phyloP scores from a whole-genome alignment of 345 rosid genomes.

The Lepidium didymum region DNA sequence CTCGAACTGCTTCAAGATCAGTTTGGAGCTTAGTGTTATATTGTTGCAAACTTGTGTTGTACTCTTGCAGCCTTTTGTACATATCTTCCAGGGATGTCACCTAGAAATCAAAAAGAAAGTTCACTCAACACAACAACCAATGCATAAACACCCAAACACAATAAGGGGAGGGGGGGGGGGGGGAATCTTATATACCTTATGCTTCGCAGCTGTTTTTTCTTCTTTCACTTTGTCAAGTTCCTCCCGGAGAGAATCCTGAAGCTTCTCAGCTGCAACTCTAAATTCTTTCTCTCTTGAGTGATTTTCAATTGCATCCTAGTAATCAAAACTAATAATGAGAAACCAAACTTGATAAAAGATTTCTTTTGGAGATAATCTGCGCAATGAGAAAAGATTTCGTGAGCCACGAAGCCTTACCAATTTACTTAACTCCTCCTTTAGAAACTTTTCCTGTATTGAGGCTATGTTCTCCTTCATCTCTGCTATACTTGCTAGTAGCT shows the following conservation, averaged over 20 bases:
- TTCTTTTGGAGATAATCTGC: neutral
- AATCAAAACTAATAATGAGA: neutral
- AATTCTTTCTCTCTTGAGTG: slow-evolving; percentile 58
- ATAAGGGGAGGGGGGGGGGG: neutral
- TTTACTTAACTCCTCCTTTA: slow-evolving; percentile 61
- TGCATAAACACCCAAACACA: neutral
- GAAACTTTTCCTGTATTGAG: slow-evolving; percentile 43
- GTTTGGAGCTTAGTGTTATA: slow-evolving; percentile 68
- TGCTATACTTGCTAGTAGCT: slow-evolving; percentile 29
- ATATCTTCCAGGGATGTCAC: slow-evolving; percentile 55
- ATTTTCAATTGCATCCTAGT: slow-evolving; percentile 60
- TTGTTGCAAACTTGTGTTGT: slow-evolving; percentile 74
- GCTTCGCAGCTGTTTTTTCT: slow-evolving; percentile 58
- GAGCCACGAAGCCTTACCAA: slow-evolving; percentile 35
- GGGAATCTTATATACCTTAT: slow-evolving; percentile 40
- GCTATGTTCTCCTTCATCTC: slow-evolving; percentile 44
- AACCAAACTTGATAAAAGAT: neutral
- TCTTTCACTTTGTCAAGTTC: slow-evolving; percentile 61
- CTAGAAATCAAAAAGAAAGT: slow-evolving; percentile 29
- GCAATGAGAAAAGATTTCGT: neutral
- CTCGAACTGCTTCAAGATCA: slow-evolving; percentile 52
- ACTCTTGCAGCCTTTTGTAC: slow-evolving; percentile 76
- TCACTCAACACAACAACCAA: neutral
- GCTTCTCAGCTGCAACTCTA: slow-evolving; percentile 53
- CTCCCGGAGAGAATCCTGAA: slow-evolving; percentile 49